Conservation (phyloP, 129 eudicot genomes). For the Tanacetum coccineum region DNA sequence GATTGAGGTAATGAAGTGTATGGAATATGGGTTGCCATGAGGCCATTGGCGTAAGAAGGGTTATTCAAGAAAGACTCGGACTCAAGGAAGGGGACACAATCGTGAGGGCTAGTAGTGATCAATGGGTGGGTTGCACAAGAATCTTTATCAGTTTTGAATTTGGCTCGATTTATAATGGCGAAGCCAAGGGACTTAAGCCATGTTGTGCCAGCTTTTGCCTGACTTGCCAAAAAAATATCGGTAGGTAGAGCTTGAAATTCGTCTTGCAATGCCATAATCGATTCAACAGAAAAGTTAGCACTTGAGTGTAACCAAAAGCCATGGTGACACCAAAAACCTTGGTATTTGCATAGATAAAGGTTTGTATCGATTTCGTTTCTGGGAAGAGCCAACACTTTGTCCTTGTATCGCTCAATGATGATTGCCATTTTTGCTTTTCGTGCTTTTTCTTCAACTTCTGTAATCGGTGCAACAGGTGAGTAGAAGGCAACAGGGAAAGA, state of each 20-base stretch:
- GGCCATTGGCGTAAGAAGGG: slow-evolving; percentile 1
- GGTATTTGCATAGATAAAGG: neutral
- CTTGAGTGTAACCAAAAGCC: neutral
- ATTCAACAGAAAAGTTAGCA: neutral
- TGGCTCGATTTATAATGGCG: slow-evolving; percentile 10
- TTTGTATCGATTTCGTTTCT: neutral
- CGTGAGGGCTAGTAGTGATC: slow-evolving; percentile 6
- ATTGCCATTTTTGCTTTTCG: neutral
- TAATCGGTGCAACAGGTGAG: too few relatives aligned
- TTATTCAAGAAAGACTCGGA: neutral
- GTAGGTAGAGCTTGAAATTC: neutral
- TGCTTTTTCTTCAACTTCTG: neutral
- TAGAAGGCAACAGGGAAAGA: too few relatives aligned
- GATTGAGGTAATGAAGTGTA: slow-evolving; percentile 16
- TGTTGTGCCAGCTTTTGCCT: slow-evolving; percentile 15
- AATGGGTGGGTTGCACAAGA: neutral
- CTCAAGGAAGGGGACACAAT: neutral
- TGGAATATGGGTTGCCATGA: slow-evolving; percentile 23
- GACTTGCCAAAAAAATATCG: neutral
- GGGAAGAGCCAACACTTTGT: neutral
- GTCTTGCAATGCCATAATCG: slow-evolving; percentile 5
- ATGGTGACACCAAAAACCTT: slow-evolving; percentile 9
- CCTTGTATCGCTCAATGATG: neutral
- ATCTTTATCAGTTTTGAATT: neutral
- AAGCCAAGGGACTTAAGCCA: slow-evolving; percentile 21